Conservation (phyloP, 2,329 filamentous ascomycete species). For the Trichoderma brevicompactum region DNA sequence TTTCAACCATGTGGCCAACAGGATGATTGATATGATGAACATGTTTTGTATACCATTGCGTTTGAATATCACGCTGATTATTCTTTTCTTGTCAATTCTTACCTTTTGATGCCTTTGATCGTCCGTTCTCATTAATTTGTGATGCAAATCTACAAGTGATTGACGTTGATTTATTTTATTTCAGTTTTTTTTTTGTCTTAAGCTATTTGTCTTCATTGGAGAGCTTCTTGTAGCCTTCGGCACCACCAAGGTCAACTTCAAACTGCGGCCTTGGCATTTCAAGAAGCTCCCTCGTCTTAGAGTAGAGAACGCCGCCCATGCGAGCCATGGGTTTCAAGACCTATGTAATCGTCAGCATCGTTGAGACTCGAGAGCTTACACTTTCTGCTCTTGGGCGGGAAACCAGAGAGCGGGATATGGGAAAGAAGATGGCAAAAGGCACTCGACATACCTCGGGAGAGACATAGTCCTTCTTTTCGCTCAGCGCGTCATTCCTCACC, state of each 20-base stretch:
- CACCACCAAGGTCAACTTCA: constrained; percentile 54
- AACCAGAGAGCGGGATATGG: too few relatives aligned
- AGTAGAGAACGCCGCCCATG: constrained; percentile 86
- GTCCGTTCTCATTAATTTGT: background rate
- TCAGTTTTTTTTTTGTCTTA: background rate
- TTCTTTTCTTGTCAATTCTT: background rate
- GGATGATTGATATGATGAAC: constrained; percentile 26
- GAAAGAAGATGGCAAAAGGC: background rate
- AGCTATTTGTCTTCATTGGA: constrained; percentile 45
- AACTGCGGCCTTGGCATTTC: constrained; percentile 71
- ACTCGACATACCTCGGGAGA: constrained; percentile 64
- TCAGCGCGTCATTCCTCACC: constrained; percentile 85
- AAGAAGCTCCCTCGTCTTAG: constrained; percentile 67
- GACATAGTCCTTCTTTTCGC: constrained; percentile 73
- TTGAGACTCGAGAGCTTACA: background rate
- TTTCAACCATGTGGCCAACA: background rate
- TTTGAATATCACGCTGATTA: constrained; percentile 19
- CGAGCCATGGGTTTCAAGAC: constrained; percentile 77
- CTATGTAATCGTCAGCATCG: constrained; percentile 38
- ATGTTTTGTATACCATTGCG: constrained; percentile 26
- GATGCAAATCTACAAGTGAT: background rate
- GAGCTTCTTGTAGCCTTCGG: constrained; percentile 62
- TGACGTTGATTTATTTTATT: background rate
- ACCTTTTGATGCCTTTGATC: background rate
- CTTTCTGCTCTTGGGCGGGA: background rate